These are phyloP conservation scores for Penicillium macrosclerotiorum DNA, from an alignment of 495 filamentous ascomycete genomes.

Conservation along the genomic window DNA sequence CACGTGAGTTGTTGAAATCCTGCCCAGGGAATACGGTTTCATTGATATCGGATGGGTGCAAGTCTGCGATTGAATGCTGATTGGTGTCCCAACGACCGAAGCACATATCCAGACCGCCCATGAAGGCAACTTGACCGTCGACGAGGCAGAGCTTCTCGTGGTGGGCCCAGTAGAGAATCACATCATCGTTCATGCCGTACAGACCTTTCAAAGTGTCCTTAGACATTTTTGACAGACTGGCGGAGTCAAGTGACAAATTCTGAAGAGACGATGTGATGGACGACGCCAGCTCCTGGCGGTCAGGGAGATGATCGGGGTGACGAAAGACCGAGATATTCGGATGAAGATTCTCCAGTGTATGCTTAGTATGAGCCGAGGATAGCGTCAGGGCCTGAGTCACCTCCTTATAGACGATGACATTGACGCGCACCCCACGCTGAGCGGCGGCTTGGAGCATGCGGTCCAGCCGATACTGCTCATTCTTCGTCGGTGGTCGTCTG, in stretches of 20 bases:
- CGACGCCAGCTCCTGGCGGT: conserved; percentile 56
- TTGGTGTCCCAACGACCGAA: conserved; percentile 65
- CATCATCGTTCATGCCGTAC: conserved; percentile 77
- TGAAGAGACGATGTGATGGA: conserved; percentile 50
- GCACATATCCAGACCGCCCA: conserved; percentile 69
- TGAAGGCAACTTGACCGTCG: conserved; percentile 80
- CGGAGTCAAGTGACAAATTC: conserved; percentile 50
- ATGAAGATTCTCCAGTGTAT: conserved; percentile 73
- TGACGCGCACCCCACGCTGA: conserved; percentile 80
- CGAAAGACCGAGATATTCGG: conserved; percentile 89
- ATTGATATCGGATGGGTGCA: conserved; percentile 74
- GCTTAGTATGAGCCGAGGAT: conserved; percentile 82
- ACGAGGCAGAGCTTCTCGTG: conserved; percentile 91
- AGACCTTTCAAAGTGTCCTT: conserved; percentile 67
- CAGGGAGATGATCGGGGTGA: conserved; percentile 86
- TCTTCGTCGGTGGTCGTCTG: conserved; percentile 75
- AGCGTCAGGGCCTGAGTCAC: conserved; percentile 79
- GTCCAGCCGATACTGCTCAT: conserved; percentile 85
- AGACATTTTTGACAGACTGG: conserved; percentile 56
- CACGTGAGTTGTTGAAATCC: conserved; percentile 90
- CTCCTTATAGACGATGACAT: conserved; percentile 96
- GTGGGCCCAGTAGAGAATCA: conserved; percentile 92
- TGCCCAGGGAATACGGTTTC: conserved; percentile 83
- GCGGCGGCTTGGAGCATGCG: conserved; percentile 85
- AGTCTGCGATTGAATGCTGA: conserved; percentile 80